Percentiles rank a stretch among this genome's conserved stretches.
Conservation (phyloP, 2,329 filamentous ascomycete species). For the Diaporthe vaccinii region DNA sequence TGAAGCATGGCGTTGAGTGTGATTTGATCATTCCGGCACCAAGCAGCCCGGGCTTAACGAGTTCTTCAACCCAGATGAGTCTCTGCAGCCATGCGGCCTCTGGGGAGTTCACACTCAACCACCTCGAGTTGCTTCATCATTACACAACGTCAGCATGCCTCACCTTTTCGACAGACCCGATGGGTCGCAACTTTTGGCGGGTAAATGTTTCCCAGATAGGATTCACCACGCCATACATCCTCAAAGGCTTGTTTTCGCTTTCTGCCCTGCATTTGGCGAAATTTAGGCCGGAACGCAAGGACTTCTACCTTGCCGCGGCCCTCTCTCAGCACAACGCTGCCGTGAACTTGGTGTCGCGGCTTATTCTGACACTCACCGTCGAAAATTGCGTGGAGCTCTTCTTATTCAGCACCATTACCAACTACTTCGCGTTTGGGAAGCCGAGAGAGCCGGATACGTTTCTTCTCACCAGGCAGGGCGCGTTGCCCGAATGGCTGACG, state of each 20-base stretch:
- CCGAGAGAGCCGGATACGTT: slow-evolving; percentile 2
- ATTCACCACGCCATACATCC: background rate
- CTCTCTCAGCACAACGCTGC: slow-evolving; percentile 4
- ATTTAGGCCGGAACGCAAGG: background rate
- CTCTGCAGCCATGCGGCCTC: background rate
- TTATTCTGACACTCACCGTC: background rate
- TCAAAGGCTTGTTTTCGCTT: background rate
- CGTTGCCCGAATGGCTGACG: background rate
- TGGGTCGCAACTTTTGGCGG: slow-evolving; percentile 2
- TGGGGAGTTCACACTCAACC: background rate
- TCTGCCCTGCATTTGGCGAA: background rate
- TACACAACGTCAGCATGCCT: slow-evolving; percentile 3
- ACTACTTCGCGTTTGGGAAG: background rate
- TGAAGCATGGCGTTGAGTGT: slow-evolving; percentile 1
- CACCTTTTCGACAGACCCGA: background rate
- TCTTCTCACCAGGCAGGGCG: slow-evolving; percentile 1
- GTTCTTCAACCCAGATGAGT: background rate
- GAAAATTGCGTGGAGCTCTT: background rate
- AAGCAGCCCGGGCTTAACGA: background rate
- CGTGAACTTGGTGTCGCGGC: background rate
- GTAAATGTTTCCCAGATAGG: slow-evolving; percentile 1
- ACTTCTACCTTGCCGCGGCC: background rate
- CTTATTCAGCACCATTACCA: background rate
- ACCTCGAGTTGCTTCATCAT: background rate
- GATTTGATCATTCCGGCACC: background rate